Evolutionary conservation across 176 grass and related monocot genomes (phyloP).

Genomic region (Sorghum bicolor): Sorghum_bicolor_NCBIv3 NC_012871.2:74207501-74208000

Average conservation of each 20-base stretch:
- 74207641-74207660: not conserved
- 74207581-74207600: not conserved
- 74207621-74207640: not conserved
- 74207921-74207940: not conserved
- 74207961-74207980: constrained; percentile 79
- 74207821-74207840: constrained; percentile 59
- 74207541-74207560: too few relatives aligned
- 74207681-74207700: not conserved
- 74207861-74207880: not conserved
- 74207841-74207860: constrained; percentile 63
- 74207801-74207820: constrained; percentile 87
- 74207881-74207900: not conserved
- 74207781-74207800: constrained; percentile 94
- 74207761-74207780: constrained; percentile 81
- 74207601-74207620: not conserved
- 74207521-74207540: not conserved
- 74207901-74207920: too few relatives aligned
- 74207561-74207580: not conserved
- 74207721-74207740: constrained; percentile 46
- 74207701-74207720: constrained; percentile 74
- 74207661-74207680: not conserved
- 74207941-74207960: constrained; percentile 72
- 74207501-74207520: not conserved
- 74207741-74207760: constrained; percentile 42
- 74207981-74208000: constrained; percentile 77